Percentiles rank a stretch among this genome's conserved stretches.
Conservation (phyloP, 2,329 filamentous ascomycete species). For the Verticillium tricorpus region DNA sequence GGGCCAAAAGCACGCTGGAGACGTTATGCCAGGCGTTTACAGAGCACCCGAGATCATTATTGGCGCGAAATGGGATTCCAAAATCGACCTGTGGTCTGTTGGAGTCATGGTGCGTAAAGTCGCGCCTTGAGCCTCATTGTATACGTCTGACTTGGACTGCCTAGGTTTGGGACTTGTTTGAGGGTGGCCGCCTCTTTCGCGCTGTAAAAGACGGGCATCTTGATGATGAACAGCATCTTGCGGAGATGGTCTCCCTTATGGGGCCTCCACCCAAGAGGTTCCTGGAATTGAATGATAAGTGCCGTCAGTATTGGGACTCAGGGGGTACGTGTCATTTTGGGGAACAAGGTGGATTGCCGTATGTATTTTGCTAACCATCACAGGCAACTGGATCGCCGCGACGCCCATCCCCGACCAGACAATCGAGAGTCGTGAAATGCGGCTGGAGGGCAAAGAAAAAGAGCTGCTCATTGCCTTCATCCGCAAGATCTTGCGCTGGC, state of each 20-base stretch:
- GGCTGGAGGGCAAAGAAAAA: constrained; percentile 17
- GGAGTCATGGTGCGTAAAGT: constrained; percentile 20
- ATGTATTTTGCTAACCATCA: neutral
- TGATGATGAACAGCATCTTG: constrained; percentile 23
- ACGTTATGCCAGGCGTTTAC: constrained; percentile 27
- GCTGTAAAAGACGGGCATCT: constrained; percentile 15
- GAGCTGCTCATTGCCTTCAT: constrained; percentile 16
- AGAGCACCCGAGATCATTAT: constrained; percentile 28
- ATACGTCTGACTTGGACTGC: neutral
- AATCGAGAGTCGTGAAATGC: constrained; percentile 16
- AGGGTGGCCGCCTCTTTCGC: constrained; percentile 22
- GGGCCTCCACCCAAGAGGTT: constrained; percentile 23
- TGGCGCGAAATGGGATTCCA: constrained; percentile 26
- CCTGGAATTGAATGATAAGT: neutral
- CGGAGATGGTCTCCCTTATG: constrained; percentile 31
- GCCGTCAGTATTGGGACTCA: neutral
- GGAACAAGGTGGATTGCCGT: neutral
- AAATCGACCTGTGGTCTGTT: constrained; percentile 30
- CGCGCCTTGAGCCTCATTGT: too few species aligned
- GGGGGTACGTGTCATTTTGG: neutral
- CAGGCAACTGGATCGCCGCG: constrained; percentile 21
- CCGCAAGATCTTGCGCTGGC: constrained; percentile 18
- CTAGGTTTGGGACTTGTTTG: constrained; percentile 27
- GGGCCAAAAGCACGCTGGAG: constrained; percentile 15
- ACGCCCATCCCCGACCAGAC: constrained; percentile 20